Base-by-base conservation (phyloP, 1,284 basidiomycete genomes). In the Xerocomus amazonicus region DNA sequence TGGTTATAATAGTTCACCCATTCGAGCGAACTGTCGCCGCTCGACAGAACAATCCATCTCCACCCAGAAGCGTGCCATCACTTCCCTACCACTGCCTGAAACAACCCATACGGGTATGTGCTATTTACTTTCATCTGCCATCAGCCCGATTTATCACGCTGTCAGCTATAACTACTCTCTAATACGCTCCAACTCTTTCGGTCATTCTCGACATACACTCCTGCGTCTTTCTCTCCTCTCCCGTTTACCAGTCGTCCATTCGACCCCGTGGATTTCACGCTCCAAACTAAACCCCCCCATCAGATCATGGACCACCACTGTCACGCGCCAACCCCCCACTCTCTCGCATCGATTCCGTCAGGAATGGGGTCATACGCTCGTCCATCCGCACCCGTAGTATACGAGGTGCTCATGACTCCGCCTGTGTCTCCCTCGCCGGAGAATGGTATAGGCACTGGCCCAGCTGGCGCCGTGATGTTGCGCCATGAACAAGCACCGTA, bases 391-490 rank as follows among this genome's bases (percentile, higher is more conserved):
- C 59, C 62, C n/a, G 42, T 53, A 38, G 53, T 56, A 32, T 67
- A 64, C 35, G 71, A 77, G 50, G 73, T 73, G 26, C 80, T 75
- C 19, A 73, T 81, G 55, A 83, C 80, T 1, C 80, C 80, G n/a
- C 80, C 80, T 9, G 67, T 80, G 51, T 83, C 80, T 39, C 81
- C 80, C 5, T 66, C 67, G n/a, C 69, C 70, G 49, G 71, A 68
- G 47, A 56, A 65, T 41, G 63, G 59, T 33, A 59, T 61, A 43
- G 65, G 48, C 44, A 9, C 49, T 44, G 9, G 62, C 7, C 62
- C 68, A 51, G 43, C 43, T 9, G 34, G 34, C 28, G 35, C 58
- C 28, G 67, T 72, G 47, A 52, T 66, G 42, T 58, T 69, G 14
- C 66, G 66, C 41, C 60, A 62, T 27, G 68, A 67, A 47, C 61